Evolutionary conservation across 768 basidiomycete genomes (phyloP).

Genomic region (Serendipita vermifera): DNA sequence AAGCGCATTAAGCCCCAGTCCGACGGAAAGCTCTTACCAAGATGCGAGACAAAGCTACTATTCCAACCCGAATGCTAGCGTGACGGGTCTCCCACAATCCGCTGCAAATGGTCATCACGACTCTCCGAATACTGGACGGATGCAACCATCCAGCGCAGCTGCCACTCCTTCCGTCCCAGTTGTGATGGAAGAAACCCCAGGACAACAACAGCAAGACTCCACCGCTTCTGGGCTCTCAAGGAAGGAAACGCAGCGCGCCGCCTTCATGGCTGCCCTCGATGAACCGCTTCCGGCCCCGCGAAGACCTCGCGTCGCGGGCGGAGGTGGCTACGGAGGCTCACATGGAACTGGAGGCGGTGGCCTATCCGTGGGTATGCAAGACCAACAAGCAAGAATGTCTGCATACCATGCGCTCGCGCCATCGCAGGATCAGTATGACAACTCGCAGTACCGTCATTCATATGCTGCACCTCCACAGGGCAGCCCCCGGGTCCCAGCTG

Average conservation of each 20-base stretch:
- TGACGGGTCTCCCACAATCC: neutral
- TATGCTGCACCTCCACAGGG: neutral
- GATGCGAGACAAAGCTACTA: slow-evolving; percentile 7
- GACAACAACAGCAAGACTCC: neutral
- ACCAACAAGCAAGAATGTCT: neutral
- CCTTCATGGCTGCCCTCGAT: slow-evolving; percentile 2
- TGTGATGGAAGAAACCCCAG: neutral
- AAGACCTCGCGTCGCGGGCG: neutral
- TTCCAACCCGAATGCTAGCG: neutral
- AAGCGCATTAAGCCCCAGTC: neutral
- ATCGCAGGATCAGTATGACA: neutral
- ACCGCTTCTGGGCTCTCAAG: no score
- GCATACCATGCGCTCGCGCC: neutral
- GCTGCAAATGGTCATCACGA: no score
- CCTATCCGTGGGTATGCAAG: no score
- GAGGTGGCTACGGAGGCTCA: neutral
- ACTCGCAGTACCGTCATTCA: neutral
- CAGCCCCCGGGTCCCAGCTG: no score
- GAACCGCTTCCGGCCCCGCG: neutral
- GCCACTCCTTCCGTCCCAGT: neutral
- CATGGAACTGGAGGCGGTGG: no score
- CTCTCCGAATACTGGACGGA: neutral
- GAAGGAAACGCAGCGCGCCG: slow-evolving; percentile 1
- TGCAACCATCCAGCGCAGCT: neutral
- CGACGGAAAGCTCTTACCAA: slow-evolving; percentile 5